Base-by-base conservation (phyloP, 2,329 filamentous ascomycete genomes). In the Aphanoascus verrucosus region DNA sequence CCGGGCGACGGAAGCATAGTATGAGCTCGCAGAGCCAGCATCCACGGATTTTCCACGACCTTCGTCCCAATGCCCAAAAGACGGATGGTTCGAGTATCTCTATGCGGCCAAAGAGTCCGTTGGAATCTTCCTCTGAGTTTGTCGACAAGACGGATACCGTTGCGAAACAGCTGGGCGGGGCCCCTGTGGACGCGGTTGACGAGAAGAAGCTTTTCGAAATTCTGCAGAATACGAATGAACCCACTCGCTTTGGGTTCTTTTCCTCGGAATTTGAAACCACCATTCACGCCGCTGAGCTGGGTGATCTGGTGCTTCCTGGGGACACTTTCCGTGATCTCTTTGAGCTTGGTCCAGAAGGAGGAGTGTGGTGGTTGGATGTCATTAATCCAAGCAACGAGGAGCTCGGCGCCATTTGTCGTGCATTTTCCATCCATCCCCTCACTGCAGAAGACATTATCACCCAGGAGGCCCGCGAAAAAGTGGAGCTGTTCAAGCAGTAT, bases 301-400 rank as follows among this genome's bases (percentile, higher is more conserved):
- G 88, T 17, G 91, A 90, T 62, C 78, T 96, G 7, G 80, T 96
- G 3, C 82, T 95, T 54, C 89, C 90, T 1, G 91, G 89, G 7
- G 93, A 96, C 67, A 86, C 85, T 55, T 86, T 97, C 62, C 84
- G 88, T 32, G 88, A 89, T 54, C 80, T 98, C 9, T 98, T 98
- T 66, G 81, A 83, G 60, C 75, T 82, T 35, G 80, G 79, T 34
- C 76, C 77, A 1, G 77, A 82, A 34, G 78, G 89, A 61, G 91
- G 91, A 63, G 90, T 95, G n/a, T 98, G 91, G 90, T 98, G 93
- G 93, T 77, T 98, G 49, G 94, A 98, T 64, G 85, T 96, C 67
- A 85, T 91, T 66, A 88, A 87, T 61, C 88, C 91, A 1, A 90
- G 85, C 0, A 86, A 90, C 64, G 89, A 91, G 55, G 93, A 97